Conservation (phyloP, 1,284 basidiomycete genomes). For the Ganoderma meredithae region DNA sequence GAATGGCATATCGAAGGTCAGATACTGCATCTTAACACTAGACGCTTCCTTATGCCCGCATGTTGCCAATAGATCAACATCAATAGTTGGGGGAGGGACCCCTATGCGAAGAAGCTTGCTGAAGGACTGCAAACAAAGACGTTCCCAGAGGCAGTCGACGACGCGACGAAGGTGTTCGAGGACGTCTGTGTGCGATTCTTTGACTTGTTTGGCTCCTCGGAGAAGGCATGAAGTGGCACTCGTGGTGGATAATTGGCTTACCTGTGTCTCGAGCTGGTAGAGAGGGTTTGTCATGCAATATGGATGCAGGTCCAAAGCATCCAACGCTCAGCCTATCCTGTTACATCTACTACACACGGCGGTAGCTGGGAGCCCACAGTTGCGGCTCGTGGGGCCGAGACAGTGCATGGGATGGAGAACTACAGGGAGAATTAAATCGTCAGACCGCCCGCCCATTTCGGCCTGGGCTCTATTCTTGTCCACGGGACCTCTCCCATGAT, state of each 20-base stretch:
- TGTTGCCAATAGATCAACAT: slow-evolving; percentile 50
- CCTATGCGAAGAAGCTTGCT: slow-evolving; percentile 48
- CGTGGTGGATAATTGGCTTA: neutral
- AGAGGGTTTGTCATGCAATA: too few species aligned
- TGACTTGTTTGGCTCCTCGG: slow-evolving; percentile 49
- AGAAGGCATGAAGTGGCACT: slow-evolving; percentile 42
- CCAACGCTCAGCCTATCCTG: neutral
- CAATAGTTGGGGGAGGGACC: slow-evolving; percentile 56
- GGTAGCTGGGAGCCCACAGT: neutral
- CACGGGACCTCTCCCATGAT: neutral
- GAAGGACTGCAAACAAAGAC: slow-evolving; percentile 45
- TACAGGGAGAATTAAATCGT: neutral
- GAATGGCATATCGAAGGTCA: slow-evolving; percentile 55
- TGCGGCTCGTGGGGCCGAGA: neutral
- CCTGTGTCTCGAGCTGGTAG: neutral
- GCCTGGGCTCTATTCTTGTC: neutral
- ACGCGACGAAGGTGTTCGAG: slow-evolving; percentile 53
- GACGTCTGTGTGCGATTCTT: slow-evolving; percentile 52
- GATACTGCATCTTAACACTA: neutral
- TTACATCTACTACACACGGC: neutral
- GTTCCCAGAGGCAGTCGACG: slow-evolving; percentile 56
- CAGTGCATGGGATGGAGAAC: neutral
- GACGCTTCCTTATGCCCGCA: neutral
- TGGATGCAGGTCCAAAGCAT: neutral
- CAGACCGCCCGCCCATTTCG: neutral